Evolutionary conservation across 176 grass and related monocot genomes (phyloP).

Genomic region (Oropetium thomaeum): DNA sequence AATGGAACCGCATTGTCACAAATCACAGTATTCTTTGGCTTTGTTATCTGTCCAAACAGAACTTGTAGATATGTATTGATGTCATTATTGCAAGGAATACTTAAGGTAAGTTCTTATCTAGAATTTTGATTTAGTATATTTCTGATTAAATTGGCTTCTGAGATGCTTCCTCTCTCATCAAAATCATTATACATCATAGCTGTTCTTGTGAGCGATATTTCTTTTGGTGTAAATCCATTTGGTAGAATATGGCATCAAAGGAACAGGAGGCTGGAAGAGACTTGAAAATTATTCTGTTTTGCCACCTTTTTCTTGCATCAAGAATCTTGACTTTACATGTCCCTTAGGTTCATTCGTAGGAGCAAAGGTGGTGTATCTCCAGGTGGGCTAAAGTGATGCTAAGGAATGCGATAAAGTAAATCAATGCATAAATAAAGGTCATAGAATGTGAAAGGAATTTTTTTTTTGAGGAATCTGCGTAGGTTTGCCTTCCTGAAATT

Average conservation of each 20-base stretch:
- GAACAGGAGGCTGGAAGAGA: slow-evolving; percentile 16
- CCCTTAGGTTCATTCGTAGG: background rate
- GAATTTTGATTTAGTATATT: slow-evolving; percentile 15
- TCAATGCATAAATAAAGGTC: background rate
- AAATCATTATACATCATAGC: slow-evolving; percentile 22
- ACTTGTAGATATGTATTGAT: background rate
- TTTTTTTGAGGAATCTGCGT: background rate
- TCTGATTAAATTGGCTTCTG: slow-evolving; percentile 20
- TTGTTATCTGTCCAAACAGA: background rate
- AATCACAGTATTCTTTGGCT: background rate
- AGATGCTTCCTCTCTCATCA: slow-evolving; percentile 4
- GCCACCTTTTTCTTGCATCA: slow-evolving; percentile 30
- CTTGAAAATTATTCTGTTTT: slow-evolving; percentile 14
- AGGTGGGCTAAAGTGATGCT: slow-evolving; percentile 14
- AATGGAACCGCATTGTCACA: background rate
- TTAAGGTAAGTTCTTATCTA: background rate
- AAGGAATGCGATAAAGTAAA: slow-evolving; percentile 39
- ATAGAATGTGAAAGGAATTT: background rate
- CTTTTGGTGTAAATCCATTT: slow-evolving; percentile 7
- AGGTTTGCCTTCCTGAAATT: background rate
- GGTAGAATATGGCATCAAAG: slow-evolving; percentile 12
- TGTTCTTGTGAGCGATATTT: slow-evolving; percentile 5
- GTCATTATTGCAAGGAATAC: slow-evolving; percentile 11
- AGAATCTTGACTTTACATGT: slow-evolving; percentile 29
- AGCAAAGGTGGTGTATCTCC: slow-evolving; percentile 22